These are phyloP conservation scores for Ganoderma lingzhi DNA, from an alignment of 1,284 basidiomycete species.

Conservation along the genomic window DNA sequence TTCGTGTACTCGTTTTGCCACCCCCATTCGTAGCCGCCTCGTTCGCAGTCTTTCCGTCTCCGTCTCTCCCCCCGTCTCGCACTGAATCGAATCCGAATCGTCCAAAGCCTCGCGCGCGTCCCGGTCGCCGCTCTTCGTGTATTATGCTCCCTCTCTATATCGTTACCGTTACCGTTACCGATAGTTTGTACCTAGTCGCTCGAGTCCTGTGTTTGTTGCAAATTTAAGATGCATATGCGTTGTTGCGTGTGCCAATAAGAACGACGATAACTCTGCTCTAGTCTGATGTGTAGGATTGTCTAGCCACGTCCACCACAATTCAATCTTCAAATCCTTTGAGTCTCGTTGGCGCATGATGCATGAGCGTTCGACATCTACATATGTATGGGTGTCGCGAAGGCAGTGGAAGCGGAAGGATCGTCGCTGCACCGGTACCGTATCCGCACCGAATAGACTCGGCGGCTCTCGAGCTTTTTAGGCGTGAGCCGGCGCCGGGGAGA, in stretches of 20 bases:
- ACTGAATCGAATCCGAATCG: background rate
- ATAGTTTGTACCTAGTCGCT: background rate
- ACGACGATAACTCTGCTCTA: background rate
- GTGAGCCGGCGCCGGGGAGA: background rate
- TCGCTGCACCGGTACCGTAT: background rate
- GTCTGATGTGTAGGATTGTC: background rate
- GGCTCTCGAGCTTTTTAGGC: background rate
- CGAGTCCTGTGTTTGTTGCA: background rate
- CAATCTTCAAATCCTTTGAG: background rate
- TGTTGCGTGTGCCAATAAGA: background rate
- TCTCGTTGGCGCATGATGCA: background rate
- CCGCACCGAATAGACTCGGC: conserved; percentile 1
- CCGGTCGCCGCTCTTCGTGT: background rate
- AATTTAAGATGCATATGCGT: background rate
- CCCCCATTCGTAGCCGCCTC: background rate
- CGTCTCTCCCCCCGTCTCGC: background rate
- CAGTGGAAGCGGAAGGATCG: background rate
- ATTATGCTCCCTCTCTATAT: background rate
- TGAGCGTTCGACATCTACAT: too few relatives aligned
- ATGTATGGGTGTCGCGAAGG: background rate
- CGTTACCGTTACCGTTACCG: background rate
- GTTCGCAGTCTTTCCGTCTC: background rate
- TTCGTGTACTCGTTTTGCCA: background rate
- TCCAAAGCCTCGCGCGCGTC: background rate
- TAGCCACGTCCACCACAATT: too few relatives aligned